Percentiles rank a stretch among this genome's conserved stretches.
Evolutionary conservation across 495 filamentous ascomycete species (phyloP).

Genomic region (Daldinia childiae): DNA sequence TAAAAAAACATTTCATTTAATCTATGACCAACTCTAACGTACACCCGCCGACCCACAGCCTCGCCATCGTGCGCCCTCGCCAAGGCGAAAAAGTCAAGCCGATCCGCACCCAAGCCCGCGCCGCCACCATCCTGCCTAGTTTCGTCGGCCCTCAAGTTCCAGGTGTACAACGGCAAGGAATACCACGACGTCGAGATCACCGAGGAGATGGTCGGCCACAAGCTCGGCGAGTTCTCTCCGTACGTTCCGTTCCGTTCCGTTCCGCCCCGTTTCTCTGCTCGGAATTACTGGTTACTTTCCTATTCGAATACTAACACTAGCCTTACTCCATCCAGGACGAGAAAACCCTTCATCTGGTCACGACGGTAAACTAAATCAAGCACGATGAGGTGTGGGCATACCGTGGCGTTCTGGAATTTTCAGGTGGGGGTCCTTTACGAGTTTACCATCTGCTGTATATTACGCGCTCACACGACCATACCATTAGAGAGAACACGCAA

Average conservation of each 20-base stretch:
- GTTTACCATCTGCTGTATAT: slow-evolving; percentile 14
- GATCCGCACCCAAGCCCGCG: slow-evolving; percentile 87
- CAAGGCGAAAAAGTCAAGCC: slow-evolving; percentile 71
- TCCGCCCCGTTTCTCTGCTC: slow-evolving; percentile 1
- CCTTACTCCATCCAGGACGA: slow-evolving; percentile 68
- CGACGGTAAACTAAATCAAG: slow-evolving; percentile 74
- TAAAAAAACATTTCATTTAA: too few species aligned
- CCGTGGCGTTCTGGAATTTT: slow-evolving; percentile 20
- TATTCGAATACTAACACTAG: background rate
- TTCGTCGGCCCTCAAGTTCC: slow-evolving; percentile 92
- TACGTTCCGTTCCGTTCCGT: slow-evolving; percentile 62
- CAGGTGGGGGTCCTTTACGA: background rate
- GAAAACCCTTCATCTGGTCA: slow-evolving; percentile 81
- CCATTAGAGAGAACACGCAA: slow-evolving; percentile 1
- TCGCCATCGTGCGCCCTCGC: slow-evolving; percentile 69
- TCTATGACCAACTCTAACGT: background rate
- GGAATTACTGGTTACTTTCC: background rate
- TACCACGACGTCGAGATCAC: slow-evolving; percentile 90
- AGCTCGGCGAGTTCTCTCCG: slow-evolving; percentile 93
- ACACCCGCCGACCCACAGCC: slow-evolving; percentile 49
- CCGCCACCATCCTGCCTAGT: slow-evolving; percentile 93
- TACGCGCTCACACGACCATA: slow-evolving; percentile 10
- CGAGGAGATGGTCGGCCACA: slow-evolving; percentile 98
- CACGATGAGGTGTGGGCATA: slow-evolving; percentile 7
- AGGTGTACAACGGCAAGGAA: slow-evolving; percentile 93